These are phyloP conservation scores for Pholiota conissans DNA, from an alignment of 768 basidiomycete species.

Conservation along the genomic window DNA sequence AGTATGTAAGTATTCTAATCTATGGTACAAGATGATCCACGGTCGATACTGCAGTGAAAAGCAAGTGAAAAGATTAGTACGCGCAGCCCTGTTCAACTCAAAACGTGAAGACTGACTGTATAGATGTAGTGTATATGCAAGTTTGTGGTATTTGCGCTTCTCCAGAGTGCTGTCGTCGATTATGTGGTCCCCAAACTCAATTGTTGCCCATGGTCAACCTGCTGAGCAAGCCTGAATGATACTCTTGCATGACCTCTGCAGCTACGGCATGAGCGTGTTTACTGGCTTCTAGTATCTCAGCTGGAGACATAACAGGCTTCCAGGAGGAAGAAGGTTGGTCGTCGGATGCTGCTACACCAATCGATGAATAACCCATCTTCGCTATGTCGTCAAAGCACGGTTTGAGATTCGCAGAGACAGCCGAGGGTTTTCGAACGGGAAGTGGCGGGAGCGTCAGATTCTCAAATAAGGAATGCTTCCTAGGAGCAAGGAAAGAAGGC, in stretches of 20 bases:
- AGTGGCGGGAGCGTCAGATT: not conserved
- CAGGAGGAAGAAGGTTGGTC: not conserved
- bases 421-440: not conserved
- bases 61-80: not conserved
- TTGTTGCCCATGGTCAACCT: not conserved
- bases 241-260: not conserved
- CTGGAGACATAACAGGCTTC: not conserved
- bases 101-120: not conserved
- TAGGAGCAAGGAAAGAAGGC: not conserved
- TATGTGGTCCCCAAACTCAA: not conserved
- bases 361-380: too few relatives aligned
- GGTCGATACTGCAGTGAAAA: not conserved
- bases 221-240: not conserved
- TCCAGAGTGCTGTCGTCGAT: not conserved
- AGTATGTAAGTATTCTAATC: not conserved
- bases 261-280: not conserved
- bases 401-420: not conserved
- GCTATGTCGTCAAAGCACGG: too few relatives aligned
- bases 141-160: not conserved
- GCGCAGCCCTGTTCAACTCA: too few relatives aligned
- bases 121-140: not conserved
- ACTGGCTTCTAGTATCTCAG: not conserved
- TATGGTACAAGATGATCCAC: not conserved
- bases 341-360: too few relatives aligned
- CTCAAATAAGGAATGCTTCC: not conserved